Base-by-base conservation (phyloP, 192 early-diverging fungal genomes). In the Coemansia sp. region DNA sequence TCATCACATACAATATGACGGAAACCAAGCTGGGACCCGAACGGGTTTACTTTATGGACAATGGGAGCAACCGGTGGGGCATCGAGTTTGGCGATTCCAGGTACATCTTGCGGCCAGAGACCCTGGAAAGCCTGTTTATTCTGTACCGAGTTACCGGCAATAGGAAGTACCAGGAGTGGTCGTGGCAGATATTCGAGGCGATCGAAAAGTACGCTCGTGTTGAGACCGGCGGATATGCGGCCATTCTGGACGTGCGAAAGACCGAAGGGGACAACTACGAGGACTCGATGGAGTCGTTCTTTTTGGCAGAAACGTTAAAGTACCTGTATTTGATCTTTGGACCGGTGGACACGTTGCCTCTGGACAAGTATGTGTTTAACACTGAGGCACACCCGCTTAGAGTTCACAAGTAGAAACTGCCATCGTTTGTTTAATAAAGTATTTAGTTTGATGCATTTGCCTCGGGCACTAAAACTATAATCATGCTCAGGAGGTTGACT, bases 271-370 rank as follows among this genome's bases (percentile, higher is more conserved):
- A 11, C 1, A 62, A 62, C 34, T 40, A 20, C 10, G 20, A 41
- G 0, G 80, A 78, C n/a, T 48, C 53, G n/a, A 82, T 81, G 77
- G 81, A 82, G 46, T 87, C 87, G 36, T 97, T 93, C 72, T 94
- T 97, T 62, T 66, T 95, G 53, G 93, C 94, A 0, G 96, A 98
- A 66, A 95, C 94, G 0, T 83, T 98, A 55, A 98, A 98, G 74
- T 98, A 98, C 66, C 78, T 93, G 20, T 98, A 91, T 66, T 56
- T 98, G 61, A 79, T 96, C 44, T 96, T 93, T 64, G 82, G 81
- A n/a, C 69, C 85, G 14, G 69, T 80, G 26, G 68, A 85, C 56
- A 48, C 81, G 6, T 59, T 93, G 31, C 70, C 88, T 8, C 72
- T 95, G 34, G 87, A 91, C 52, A 64, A 90, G 66, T 94, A 84